A percentile compares a stretch with the other conserved stretches of the same genome.
These are phyloP conservation scores for Zoysia pacifica DNA, from an alignment of 176 grass and related monocot genomes.

Conservation along the genomic window DNA sequence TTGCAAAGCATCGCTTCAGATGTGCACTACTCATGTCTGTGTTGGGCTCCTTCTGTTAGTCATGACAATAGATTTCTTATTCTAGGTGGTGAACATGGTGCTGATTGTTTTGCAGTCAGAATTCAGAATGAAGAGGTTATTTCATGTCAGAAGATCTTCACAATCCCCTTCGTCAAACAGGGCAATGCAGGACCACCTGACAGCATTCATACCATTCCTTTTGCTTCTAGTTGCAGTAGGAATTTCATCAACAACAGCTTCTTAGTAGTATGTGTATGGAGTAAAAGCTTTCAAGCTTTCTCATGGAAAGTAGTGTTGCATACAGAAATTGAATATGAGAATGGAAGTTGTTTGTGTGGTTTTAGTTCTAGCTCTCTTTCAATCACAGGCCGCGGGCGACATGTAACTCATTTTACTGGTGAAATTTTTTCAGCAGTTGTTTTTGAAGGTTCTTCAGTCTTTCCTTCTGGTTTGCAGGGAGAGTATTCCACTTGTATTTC, in stretches of 20 bases:
- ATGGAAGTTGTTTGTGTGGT: constrained; percentile 37
- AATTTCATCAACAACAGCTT: constrained; percentile 62
- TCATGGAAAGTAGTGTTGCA: constrained; percentile 78
- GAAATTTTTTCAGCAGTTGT: constrained; percentile 54
- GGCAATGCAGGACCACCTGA: constrained; percentile 57
- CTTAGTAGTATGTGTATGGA: constrained; percentile 79
- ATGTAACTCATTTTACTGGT: constrained; percentile 52
- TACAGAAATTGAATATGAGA: constrained; percentile 45
- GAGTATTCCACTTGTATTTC: constrained; percentile 63
- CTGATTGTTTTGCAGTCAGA: constrained; percentile 70
- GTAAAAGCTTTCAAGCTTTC: constrained; percentile 53
- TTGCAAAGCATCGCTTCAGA: constrained; percentile 48
- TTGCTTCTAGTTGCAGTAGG: constrained; percentile 50
- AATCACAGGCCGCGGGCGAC: constrained; percentile 43
- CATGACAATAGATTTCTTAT: constrained; percentile 72
- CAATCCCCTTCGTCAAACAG: constrained; percentile 54
- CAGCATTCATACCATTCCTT: constrained; percentile 73
- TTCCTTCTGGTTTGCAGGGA: constrained; percentile 50
- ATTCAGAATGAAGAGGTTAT: constrained; percentile 55
- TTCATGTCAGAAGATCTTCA: constrained; percentile 67
- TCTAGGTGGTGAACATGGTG: constrained; percentile 65
- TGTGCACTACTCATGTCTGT: constrained; percentile 70
- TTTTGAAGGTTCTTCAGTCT: constrained; percentile 57
- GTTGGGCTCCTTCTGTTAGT: constrained; percentile 75
- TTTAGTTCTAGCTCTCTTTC: constrained; percentile 46